These are phyloP conservation scores for Diplodia seriata DNA, from an alignment of 2,329 filamentous ascomycete species.

Conservation along the genomic window DNA sequence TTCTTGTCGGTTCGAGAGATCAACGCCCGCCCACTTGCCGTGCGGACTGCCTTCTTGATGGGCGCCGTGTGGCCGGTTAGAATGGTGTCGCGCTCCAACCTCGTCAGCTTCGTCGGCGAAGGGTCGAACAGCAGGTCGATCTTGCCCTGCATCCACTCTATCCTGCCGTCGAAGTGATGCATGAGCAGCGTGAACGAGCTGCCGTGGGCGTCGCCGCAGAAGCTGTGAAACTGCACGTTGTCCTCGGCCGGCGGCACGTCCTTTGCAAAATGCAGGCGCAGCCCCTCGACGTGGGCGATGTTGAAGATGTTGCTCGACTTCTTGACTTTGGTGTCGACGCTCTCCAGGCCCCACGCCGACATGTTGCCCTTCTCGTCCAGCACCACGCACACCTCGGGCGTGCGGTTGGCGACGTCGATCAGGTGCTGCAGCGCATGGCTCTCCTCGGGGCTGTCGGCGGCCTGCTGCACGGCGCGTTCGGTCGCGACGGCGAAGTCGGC, in stretches of 20 bases:
- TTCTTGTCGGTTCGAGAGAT: conserved; percentile 81
- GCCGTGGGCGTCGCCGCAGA: conserved; percentile 67
- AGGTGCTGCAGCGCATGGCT: conserved; percentile 82
- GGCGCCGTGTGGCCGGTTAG: conserved; percentile 86
- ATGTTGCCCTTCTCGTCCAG: conserved; percentile 84
- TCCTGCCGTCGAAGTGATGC: conserved; percentile 84
- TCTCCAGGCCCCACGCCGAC: conserved; percentile 92
- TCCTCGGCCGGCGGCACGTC: conserved; percentile 49
- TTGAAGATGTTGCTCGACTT: conserved; percentile 78
- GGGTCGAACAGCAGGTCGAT: conserved; percentile 84
- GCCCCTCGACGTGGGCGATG: conserved; percentile 75
- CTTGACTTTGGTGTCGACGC: conserved; percentile 74
- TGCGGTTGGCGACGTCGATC: conserved; percentile 82
- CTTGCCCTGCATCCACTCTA: conserved; percentile 81
- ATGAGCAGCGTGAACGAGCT: conserved; percentile 75
- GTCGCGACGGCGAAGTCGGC: conserved; percentile 79
- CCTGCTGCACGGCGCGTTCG: conserved; percentile 73
- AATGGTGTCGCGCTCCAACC: conserved; percentile 67
- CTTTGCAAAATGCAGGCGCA: conserved; percentile 52
- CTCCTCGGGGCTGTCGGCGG: conserved; percentile 64
- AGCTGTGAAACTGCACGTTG: conserved; percentile 75
- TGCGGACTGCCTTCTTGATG: conserved; percentile 85
- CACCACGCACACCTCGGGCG: conserved; percentile 85
- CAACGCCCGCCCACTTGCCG: conserved; percentile 78
- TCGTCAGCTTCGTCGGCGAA: conserved; percentile 60